Conservation (phyloP, 202 grass and related monocot species). For the Bolboschoenoplectus hybrid region DNA sequence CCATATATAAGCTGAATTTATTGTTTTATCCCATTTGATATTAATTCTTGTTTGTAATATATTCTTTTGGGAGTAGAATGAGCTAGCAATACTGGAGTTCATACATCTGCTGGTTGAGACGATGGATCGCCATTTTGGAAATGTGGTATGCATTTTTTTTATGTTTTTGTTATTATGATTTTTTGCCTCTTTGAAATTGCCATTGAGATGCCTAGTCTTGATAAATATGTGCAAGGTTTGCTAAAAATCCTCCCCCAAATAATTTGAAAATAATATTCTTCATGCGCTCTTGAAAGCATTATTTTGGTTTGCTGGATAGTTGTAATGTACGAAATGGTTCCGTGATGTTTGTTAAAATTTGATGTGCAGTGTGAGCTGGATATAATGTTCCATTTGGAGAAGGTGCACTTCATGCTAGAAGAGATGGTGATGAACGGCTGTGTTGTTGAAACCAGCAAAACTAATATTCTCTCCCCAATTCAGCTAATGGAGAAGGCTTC, state of each 20-base stretch:
- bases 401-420: slow-evolving; percentile 98
- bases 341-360: slow-evolving; percentile 16
- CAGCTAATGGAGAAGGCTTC: slow-evolving; percentile 90
- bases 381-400: slow-evolving; percentile 98
- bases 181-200: neutral
- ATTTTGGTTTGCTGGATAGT: neutral
- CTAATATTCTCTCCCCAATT: slow-evolving; percentile 85
- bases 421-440: slow-evolving; percentile 99
- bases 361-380: slow-evolving; percentile 77
- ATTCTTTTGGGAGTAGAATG: slow-evolving; percentile 63
- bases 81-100: slow-evolving; percentile 92
- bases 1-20: slow-evolving; percentile 14
- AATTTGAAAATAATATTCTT: too few species aligned
- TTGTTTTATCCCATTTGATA: neutral
- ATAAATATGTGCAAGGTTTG: neutral
- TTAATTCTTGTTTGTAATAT: neutral
- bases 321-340: slow-evolving; percentile 6
- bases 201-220: neutral
- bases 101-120: slow-evolving; percentile 98
- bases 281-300: too few species aligned
- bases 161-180: neutral
- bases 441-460: slow-evolving; percentile 92
- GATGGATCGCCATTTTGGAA: slow-evolving; percentile 97
- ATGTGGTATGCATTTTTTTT: slow-evolving; percentile 63
- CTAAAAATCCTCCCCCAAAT: too few species aligned